These are phyloP conservation scores for Amborella trichopoda DNA, from an alignment of 164 flowering plant genomes.

Conservation along the genomic window DNA sequence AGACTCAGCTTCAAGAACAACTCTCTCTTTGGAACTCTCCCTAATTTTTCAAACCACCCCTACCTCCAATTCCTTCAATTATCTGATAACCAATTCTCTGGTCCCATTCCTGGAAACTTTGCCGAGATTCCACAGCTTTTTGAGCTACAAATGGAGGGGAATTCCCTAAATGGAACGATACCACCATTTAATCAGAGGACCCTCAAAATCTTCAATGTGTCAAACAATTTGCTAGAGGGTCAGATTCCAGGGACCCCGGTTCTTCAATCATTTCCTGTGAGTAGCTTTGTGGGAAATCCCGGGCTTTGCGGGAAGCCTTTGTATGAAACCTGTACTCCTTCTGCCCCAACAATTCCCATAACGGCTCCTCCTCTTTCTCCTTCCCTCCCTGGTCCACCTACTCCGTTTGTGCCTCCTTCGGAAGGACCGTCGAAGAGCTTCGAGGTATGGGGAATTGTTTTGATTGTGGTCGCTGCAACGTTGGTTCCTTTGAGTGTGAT, in stretches of 20 bases:
- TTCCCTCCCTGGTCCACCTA: slow-evolving; percentile 6
- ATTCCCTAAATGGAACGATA: slow-evolving; percentile 3
- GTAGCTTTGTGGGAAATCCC: slow-evolving; percentile 29
- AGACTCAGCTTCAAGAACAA: slow-evolving; percentile 10
- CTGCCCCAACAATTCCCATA: too few relatives aligned
- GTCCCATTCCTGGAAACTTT: slow-evolving; percentile 8
- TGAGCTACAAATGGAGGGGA: slow-evolving; percentile 8
- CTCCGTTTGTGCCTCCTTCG: too few relatives aligned
- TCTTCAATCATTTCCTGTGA: slow-evolving; percentile 25
- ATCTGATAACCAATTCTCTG: slow-evolving; percentile 6
- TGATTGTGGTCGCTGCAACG: slow-evolving; percentile 29
- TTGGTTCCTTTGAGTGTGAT: slow-evolving; percentile 19
- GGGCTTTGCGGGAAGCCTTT: slow-evolving; percentile 39
- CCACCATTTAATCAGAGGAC: slow-evolving; percentile 10
- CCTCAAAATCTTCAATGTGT: slow-evolving; percentile 6
- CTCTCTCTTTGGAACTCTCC: slow-evolving; percentile 8
- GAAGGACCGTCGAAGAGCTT: too few relatives aligned
- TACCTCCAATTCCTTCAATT: slow-evolving; percentile 2
- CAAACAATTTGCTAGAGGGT: slow-evolving; percentile 8
- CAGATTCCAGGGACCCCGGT: slow-evolving; percentile 10
- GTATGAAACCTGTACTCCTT: slow-evolving; percentile 15
- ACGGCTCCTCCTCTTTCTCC: slow-evolving; percentile 12
- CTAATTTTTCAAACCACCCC: not conserved
- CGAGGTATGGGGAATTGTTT: slow-evolving; percentile 19
- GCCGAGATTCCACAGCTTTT: slow-evolving; percentile 1